Conservation (phyloP, 495 filamentous ascomycete species). For the Lasiosphaeria ovina region DNA sequence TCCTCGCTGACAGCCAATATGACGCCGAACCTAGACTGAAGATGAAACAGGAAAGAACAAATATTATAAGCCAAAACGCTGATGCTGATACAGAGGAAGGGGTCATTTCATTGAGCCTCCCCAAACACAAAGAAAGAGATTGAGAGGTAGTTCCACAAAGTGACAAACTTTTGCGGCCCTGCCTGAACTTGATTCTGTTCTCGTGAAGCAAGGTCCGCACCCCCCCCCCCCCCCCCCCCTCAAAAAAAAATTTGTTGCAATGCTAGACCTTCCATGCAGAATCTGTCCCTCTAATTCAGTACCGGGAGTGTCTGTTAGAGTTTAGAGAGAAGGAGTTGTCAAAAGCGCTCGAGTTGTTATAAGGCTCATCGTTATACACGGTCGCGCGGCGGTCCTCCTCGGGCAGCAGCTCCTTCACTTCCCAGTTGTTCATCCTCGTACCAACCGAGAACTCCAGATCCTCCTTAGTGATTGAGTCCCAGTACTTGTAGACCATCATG, state of each 20-base stretch:
- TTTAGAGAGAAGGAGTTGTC: slow-evolving; percentile 44
- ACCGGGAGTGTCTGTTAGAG: slow-evolving; percentile 37
- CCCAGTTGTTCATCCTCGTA: slow-evolving; percentile 93
- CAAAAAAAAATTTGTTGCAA: neutral
- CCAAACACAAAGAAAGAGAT: neutral
- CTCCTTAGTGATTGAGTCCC: slow-evolving; percentile 98
- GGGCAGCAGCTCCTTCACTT: slow-evolving; percentile 90
- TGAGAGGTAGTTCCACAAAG: too few species aligned
- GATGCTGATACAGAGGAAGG: slow-evolving; percentile 21
- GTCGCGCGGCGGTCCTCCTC: slow-evolving; percentile 83
- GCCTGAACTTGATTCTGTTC: too few species aligned
- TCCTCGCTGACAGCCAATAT: neutral
- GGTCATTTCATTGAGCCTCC: slow-evolving; percentile 7
- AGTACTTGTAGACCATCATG: slow-evolving; percentile 99
- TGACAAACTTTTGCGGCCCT: too few species aligned
- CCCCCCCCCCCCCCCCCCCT: neutral
- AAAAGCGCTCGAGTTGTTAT: slow-evolving; percentile 41
- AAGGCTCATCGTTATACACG: slow-evolving; percentile 66
- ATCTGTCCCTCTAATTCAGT: slow-evolving; percentile 9
- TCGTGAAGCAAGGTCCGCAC: too few species aligned
- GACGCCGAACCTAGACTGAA: slow-evolving; percentile 10
- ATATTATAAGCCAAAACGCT: slow-evolving; percentile 21
- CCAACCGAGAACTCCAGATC: slow-evolving; percentile 98
- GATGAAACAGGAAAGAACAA: slow-evolving; percentile 8
- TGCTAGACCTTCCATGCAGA: neutral